Base-by-base conservation (phyloP, 208 protist species). In the Novymonas esmeraldas region DNA sequence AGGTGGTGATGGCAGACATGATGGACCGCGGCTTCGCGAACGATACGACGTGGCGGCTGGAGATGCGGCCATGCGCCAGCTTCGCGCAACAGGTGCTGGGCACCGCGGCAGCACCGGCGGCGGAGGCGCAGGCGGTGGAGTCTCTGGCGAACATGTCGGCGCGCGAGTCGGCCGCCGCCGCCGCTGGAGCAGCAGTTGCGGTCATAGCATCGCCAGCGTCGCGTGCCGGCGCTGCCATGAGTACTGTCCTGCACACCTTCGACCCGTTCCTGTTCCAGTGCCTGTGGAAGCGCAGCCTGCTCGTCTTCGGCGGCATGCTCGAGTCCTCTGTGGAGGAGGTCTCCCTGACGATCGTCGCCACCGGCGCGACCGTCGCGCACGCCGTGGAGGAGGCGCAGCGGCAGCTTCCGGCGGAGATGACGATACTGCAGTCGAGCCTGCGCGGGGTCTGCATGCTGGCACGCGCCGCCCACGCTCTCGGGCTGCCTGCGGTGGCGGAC, bases 1-100 rank as follows among this genome's bases (percentile, higher is more conserved):
- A 96, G 73, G 92, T 98, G 60, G 95, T 95, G 62, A 90, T 99
- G 82, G 81, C 88, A 9, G 87, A 97, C 26, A 94, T 94, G 87
- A 89, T 94, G 51, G 64, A 89, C 36, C 72, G 74, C 6, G 89
- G 87, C 29, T 93, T 92, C 51, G 76, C 71, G 42, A 93, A 97
- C 64, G 80, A 95, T 34, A 81, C 85, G 20, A 93, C 89, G 41
- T 97, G 92, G 89, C 62, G 63, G 29, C 68, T 95, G 51, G 85
- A 94, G 65, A 93, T 94, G 85, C 51, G 56, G 57, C 60, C 36
- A 9, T 77, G 65, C 44, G 33, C 33, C 6, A 73, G 60, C 54
- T 67, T 64, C 16, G 26, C 77, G 36, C 60, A 52, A 14, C 24
- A 77, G 26, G 65, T 57, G 20, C 59, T 67, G 6, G 22, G 52